A percentile compares a stretch with the other conserved stretches of the same genome.
Evolutionary conservation across 2,329 filamentous ascomycete species (phyloP).

Genomic region (Talaromyces sp.): DNA sequence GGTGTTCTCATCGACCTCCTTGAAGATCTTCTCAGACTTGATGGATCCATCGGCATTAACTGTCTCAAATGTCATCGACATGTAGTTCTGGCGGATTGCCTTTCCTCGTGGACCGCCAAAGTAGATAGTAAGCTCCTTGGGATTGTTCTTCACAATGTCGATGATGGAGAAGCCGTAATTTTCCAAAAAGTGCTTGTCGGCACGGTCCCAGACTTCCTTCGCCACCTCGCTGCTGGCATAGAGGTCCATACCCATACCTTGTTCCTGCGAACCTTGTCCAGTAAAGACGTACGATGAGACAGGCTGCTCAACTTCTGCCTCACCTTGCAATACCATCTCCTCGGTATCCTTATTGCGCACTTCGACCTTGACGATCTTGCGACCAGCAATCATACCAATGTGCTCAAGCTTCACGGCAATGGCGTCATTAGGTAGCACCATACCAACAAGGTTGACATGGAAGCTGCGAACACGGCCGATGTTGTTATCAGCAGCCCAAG

Average conservation of each 20-base stretch:
- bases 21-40: constrained; percentile 99
- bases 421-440: constrained; percentile 96
- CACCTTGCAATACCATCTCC: constrained; percentile 90
- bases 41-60: constrained; percentile 85
- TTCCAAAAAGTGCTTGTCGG: constrained; percentile 96
- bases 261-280: constrained; percentile 95
- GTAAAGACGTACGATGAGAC: constrained; percentile 97
- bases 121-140: constrained; percentile 96
- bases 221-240: constrained; percentile 91
- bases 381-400: constrained; percentile 93
- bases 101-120: constrained; percentile 96
- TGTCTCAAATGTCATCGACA: constrained; percentile 99
- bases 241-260: constrained; percentile 99
- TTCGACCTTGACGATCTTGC: constrained; percentile 99
- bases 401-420: constrained; percentile 94
- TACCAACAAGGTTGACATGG: constrained; percentile 93
- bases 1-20: constrained; percentile 89
- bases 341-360: constrained; percentile 92
- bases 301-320: constrained; percentile 96
- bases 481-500: constrained; percentile 98
- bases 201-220: constrained; percentile 95
- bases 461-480: constrained; percentile 95
- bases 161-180: constrained; percentile 98
- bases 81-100: constrained; percentile 97
- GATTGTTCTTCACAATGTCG: constrained; percentile 99